Conservation (phyloP, 257 asterid genomes). For the Solanum pimpinellifolium region DNA sequence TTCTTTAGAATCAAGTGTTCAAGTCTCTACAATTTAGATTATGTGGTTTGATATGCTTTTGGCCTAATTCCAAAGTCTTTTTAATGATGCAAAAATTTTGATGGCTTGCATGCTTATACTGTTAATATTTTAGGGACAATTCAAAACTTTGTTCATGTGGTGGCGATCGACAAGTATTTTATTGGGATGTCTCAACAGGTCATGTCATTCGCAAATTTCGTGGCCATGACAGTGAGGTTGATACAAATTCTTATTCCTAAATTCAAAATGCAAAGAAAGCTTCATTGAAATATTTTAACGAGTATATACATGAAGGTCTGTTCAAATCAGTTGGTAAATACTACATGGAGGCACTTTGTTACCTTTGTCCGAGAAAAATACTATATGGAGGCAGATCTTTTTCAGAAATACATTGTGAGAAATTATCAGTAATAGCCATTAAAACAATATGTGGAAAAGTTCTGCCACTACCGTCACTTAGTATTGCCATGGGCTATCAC, state of each 20-base stretch:
- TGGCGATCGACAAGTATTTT: conserved; percentile 91
- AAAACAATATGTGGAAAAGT: neutral
- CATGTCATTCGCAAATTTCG: conserved; percentile 88
- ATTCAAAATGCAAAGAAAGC: neutral
- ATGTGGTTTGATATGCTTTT: neutral
- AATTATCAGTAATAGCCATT: neutral
- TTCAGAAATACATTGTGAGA: neutral
- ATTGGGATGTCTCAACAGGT: conserved; percentile 94
- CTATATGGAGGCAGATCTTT: neutral
- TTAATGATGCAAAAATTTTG: neutral
- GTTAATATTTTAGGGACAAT: conserved; percentile 47
- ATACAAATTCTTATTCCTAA: neutral
- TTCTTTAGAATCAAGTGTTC: neutral
- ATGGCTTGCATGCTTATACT: neutral
- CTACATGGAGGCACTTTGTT: neutral
- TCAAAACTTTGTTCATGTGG: conserved; percentile 86
- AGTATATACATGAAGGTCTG: neutral
- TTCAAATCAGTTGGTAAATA: neutral
- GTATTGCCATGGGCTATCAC: neutral
- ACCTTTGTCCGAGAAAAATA: too few species aligned
- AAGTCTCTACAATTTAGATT: neutral
- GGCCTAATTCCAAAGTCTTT: neutral
- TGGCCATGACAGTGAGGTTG: conserved; percentile 97
- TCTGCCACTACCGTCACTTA: neutral
- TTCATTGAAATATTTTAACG: neutral